Evolutionary conservation across 2,329 filamentous ascomycete species (phyloP), one percentile per base, ranked within the genome.

Genomic region (Pseudocercospora cruenta): DNA sequence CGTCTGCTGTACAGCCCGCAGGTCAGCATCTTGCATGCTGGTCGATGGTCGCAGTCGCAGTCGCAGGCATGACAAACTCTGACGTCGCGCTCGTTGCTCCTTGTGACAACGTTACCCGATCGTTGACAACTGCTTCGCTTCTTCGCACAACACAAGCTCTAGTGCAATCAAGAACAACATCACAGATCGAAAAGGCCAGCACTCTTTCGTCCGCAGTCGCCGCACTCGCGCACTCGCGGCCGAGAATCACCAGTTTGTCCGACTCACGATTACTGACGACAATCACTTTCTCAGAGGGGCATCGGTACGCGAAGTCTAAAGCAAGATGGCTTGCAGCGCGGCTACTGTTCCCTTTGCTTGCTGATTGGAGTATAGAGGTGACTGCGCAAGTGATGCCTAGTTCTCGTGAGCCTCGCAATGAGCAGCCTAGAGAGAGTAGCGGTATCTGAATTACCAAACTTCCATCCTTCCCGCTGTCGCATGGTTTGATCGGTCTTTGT

Each of bases 381-480:
- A 55, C 22, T 31, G 22, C 24, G 51, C 12, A 31, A 33, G 51
- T 31, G 26, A 31, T 55, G 51, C 49, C 49, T 54, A 54, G 49
- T 54, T 16, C 49, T 28, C 7, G 21, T 54, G 49, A 54, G 24
- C 49, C 49, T 54, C 49, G 49, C 49, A 4, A 55, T 16, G 26
- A 9, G 16, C 24, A 55, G 51, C 16, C 51, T 28, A 26, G 51
- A n/a, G 26, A 16, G 9, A 31, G 24, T 55, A 26, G 28, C 36
- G 24, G 47, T 26, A 22, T 24, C 19, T 58, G 28, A 21, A 21
- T 10, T n/a, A 22, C 55, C 31, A 58, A 21, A 58, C 55, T 58
- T 58, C 55, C 55, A 58, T 58, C 55, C 55, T 36, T 36, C 55
- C 55, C 55, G 55, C 55, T 22, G 28, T 58, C 55, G 55, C 55